Evolutionary conservation across 108 stramenopile species (phyloP).

Genomic region (Nannochloropsis salina): DNA sequence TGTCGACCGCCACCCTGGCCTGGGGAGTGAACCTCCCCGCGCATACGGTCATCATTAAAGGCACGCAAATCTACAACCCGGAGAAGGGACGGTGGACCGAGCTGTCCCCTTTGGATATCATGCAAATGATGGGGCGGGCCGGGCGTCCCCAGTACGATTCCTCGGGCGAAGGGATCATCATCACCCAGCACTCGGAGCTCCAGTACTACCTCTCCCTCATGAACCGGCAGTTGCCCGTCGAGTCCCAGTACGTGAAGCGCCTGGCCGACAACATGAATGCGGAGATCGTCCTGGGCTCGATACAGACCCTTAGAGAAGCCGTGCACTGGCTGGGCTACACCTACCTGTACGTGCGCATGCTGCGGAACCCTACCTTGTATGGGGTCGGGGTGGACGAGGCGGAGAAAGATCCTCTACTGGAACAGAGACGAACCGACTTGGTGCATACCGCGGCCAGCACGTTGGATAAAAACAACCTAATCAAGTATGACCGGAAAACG

Average conservation of each 20-base stretch:
- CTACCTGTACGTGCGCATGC: slow-evolving; percentile 95
- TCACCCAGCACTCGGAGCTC: slow-evolving; percentile 93
- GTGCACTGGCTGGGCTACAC: slow-evolving; percentile 97
- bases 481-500: slow-evolving; percentile 83
- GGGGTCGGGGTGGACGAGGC: slow-evolving; percentile 66
- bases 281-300: slow-evolving; percentile 87
- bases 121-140: slow-evolving; percentile 98
- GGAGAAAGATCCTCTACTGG: slow-evolving; percentile 75
- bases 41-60: slow-evolving; percentile 98
- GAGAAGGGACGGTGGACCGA: slow-evolving; percentile 96
- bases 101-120: slow-evolving; percentile 89
- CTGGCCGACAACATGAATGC: slow-evolving; percentile 96
- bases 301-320: slow-evolving; percentile 82
- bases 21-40: slow-evolving; percentile 99
- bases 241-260: slow-evolving; percentile 84
- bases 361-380: slow-evolving; percentile 84
- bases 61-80: slow-evolving; percentile 99
- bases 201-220: slow-evolving; percentile 97
- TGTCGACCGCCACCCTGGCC: slow-evolving; percentile 94
- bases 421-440: slow-evolving; percentile 79
- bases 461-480: slow-evolving; percentile 82
- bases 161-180: slow-evolving; percentile 83
- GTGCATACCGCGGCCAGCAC: slow-evolving; percentile 80
- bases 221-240: slow-evolving; percentile 98
- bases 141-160: slow-evolving; percentile 97